These are phyloP conservation scores for Drechslerella stenobrocha DNA, from an alignment of 2,329 filamentous ascomycete genomes.

Conservation along the genomic window DNA sequence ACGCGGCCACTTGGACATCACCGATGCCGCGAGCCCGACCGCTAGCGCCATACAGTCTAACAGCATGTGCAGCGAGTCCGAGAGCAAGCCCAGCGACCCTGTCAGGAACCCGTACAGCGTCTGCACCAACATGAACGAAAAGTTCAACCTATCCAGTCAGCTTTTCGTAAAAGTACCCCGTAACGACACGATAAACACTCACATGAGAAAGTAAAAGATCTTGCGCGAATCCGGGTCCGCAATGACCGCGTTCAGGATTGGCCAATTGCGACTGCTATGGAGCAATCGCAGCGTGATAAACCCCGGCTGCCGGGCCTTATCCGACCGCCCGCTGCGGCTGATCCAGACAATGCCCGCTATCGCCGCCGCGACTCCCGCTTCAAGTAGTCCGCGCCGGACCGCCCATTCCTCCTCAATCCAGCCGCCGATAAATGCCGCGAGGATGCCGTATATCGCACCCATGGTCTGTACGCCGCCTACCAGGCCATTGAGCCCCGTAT, in stretches of 20 bases:
- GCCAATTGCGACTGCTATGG: slow-evolving; percentile 69
- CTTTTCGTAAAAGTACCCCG: neutral
- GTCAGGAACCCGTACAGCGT: slow-evolving; percentile 92
- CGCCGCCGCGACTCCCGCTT: slow-evolving; percentile 17
- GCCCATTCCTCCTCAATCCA: slow-evolving; percentile 41
- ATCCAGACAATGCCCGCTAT: slow-evolving; percentile 28
- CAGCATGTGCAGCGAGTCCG: slow-evolving; percentile 99
- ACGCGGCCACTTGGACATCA: slow-evolving; percentile 95
- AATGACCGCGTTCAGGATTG: slow-evolving; percentile 81
- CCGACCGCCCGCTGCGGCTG: neutral
- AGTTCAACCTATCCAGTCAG: slow-evolving; percentile 71
- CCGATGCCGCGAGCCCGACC: slow-evolving; percentile 85
- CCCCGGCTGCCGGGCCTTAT: slow-evolving; percentile 12
- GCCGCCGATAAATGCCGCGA: slow-evolving; percentile 24
- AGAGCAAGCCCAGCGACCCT: slow-evolving; percentile 89
- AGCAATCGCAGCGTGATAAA: slow-evolving; percentile 73
- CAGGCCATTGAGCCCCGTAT: slow-evolving; percentile 10
- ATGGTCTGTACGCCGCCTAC: slow-evolving; percentile 9
- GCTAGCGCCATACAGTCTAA: slow-evolving; percentile 93
- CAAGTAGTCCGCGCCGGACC: slow-evolving; percentile 14
- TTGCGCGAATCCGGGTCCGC: slow-evolving; percentile 88
- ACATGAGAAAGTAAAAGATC: slow-evolving; percentile 97
- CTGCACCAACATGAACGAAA: slow-evolving; percentile 91
- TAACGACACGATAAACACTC: slow-evolving; percentile 54
- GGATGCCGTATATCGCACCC: slow-evolving; percentile 21